Conservation (phyloP, 2,329 filamentous ascomycete genomes). For the Aspergillus intermedius region DNA sequence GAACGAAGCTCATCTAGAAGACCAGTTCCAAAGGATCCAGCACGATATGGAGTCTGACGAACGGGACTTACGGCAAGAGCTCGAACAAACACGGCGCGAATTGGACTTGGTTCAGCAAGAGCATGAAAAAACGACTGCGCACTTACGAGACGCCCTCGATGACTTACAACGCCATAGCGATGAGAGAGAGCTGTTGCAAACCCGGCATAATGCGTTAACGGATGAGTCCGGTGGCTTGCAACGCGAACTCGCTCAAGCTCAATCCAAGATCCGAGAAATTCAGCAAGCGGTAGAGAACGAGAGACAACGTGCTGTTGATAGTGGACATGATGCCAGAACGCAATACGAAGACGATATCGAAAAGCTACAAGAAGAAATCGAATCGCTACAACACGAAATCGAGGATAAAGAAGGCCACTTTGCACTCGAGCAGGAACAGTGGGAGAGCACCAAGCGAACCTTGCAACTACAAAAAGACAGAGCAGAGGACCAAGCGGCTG, state of each 20-base stretch:
- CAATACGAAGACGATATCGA: slow-evolving; percentile 53
- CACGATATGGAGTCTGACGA: slow-evolving; percentile 33
- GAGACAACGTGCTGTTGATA: slow-evolving; percentile 52
- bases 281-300: slow-evolving; percentile 47
- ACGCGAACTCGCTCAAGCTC: slow-evolving; percentile 50
- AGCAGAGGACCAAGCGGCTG: slow-evolving; percentile 60
- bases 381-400: slow-evolving; percentile 57
- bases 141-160: slow-evolving; percentile 51
- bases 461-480: slow-evolving; percentile 60
- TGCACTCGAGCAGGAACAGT: slow-evolving; percentile 65
- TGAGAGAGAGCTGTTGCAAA: slow-evolving; percentile 64
- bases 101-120: slow-evolving; percentile 41
- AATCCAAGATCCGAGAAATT: slow-evolving; percentile 41
- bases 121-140: slow-evolving; percentile 35
- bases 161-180: slow-evolving; percentile 53
- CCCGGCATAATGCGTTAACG: slow-evolving; percentile 60
- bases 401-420: slow-evolving; percentile 65
- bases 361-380: slow-evolving; percentile 51
- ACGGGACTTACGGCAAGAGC: slow-evolving; percentile 37
- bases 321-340: slow-evolving; percentile 53
- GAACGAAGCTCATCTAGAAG: slow-evolving; percentile 44
- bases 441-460: slow-evolving; percentile 60
- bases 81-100: slow-evolving; percentile 39
- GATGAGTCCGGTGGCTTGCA: slow-evolving; percentile 62
- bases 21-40: slow-evolving; percentile 38